Evolutionary conservation across 1,139 yeast species (phyloP).

Genomic region (Pichia sp.): DNA sequence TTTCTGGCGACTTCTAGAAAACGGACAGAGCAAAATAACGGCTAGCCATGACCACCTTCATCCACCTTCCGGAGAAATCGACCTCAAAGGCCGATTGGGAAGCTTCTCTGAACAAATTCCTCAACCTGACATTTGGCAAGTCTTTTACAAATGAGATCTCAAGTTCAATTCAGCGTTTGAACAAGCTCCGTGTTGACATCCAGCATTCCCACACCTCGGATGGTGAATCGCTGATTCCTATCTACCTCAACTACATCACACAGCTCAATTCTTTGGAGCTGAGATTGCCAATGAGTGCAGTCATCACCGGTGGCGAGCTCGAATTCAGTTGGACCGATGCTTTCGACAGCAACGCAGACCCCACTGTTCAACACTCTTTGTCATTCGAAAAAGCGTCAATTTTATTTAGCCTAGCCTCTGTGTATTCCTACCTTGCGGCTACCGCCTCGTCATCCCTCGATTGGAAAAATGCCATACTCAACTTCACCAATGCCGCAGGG

Average conservation of each 20-base stretch:
- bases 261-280: slow-evolving; percentile 77
- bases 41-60: slow-evolving; percentile 26
- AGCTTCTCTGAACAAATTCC: slow-evolving; percentile 55
- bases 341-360: slow-evolving; percentile 42
- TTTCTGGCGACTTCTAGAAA: too few species aligned
- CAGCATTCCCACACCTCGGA: slow-evolving; percentile 53
- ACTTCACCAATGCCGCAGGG: slow-evolving; percentile 77
- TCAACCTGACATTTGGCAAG: slow-evolving; percentile 61
- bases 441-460: slow-evolving; percentile 38
- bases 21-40: not conserved
- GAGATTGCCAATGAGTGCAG: slow-evolving; percentile 55
- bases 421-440: slow-evolving; percentile 46
- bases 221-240: slow-evolving; percentile 35
- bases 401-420: slow-evolving; percentile 68
- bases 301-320: slow-evolving; percentile 28
- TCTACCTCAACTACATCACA: slow-evolving; percentile 70
- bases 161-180: slow-evolving; percentile 51
- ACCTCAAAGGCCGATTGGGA: slow-evolving; percentile 65
- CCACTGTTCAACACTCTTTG: slow-evolving; percentile 57
- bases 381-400: slow-evolving; percentile 90
- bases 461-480: slow-evolving; percentile 55
- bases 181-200: slow-evolving; percentile 59
- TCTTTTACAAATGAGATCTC: slow-evolving; percentile 44
- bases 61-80: slow-evolving; percentile 46
- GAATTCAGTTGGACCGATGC: slow-evolving; percentile 83